phyloP scores from a whole-genome alignment of 352 stramenopile species.

The Pythium aphanidermatum region DNA sequence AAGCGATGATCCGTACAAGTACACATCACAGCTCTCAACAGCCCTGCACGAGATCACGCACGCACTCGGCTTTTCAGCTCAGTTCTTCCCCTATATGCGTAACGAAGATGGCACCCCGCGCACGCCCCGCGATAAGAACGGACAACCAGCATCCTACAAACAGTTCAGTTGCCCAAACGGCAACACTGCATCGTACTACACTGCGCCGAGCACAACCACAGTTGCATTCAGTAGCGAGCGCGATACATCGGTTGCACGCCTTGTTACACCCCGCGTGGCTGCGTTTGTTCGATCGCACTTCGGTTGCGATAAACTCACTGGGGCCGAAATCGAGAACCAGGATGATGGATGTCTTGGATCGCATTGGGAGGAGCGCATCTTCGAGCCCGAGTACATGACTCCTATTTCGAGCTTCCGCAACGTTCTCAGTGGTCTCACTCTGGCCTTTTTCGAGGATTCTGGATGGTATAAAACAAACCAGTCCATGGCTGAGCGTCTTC shows the following conservation, averaged over 20 bases:
- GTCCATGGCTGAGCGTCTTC: constrained; percentile 39
- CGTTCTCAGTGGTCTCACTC: constrained; percentile 56
- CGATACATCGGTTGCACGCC: constrained; percentile 46
- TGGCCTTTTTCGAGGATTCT: constrained; percentile 81
- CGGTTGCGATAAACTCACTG: constrained; percentile 41
- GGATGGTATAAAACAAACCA: constrained; percentile 72
- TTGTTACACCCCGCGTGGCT: constrained; percentile 61
- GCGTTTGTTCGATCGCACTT: constrained; percentile 65
- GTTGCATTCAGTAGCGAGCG: constrained; percentile 52
- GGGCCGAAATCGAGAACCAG: constrained; percentile 76
- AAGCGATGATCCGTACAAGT: constrained; percentile 41
- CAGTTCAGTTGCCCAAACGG: constrained; percentile 48
- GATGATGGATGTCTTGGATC: constrained; percentile 67
- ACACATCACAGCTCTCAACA: constrained; percentile 56
- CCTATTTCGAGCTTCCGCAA: constrained; percentile 73
- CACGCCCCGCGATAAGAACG: constrained; percentile 43
- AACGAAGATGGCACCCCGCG: constrained; percentile 55
- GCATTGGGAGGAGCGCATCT: constrained; percentile 82
- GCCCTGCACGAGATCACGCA: constrained; percentile 83
- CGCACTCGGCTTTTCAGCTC: constrained; percentile 68
- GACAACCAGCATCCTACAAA: constrained; percentile 20
- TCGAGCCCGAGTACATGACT: constrained; percentile 80
- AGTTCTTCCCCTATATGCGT: constrained; percentile 75
- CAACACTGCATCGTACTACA: constrained; percentile 30
- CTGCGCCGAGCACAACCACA: constrained; percentile 30